Percentiles rank a stretch among this genome's conserved stretches.
Conservation (phyloP, 176 grass and related monocot species). For the Avena eriantha region DNA sequence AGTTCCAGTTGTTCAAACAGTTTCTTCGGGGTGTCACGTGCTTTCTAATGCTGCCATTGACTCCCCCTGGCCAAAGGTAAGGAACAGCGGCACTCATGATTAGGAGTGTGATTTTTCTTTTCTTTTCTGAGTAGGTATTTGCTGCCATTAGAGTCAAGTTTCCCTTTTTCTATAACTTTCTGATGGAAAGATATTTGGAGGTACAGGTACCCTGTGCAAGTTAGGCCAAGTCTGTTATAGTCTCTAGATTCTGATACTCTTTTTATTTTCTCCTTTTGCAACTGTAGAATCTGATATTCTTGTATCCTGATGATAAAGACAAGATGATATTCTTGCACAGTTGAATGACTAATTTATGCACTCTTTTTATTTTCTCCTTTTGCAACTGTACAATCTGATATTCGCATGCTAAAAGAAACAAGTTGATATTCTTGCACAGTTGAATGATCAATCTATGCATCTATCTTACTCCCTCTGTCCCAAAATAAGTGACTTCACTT, state of each 20-base stretch:
- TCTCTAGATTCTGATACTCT: background rate
- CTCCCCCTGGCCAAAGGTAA: conserved; percentile 93
- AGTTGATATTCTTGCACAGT: background rate
- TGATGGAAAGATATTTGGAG: background rate
- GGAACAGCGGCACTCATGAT: background rate
- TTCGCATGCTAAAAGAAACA: background rate
- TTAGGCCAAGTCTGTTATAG: background rate
- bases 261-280: too few species aligned
- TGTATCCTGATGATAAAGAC: background rate
- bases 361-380: too few species aligned
- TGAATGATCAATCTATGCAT: background rate
- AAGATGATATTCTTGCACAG: background rate
- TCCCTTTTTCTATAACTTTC: background rate
- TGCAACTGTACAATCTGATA: background rate
- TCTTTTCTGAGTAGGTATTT: background rate
- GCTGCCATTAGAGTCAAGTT: background rate
- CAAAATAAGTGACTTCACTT: too few species aligned
- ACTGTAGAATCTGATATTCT: background rate
- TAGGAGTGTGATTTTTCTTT: conserved; percentile 9
- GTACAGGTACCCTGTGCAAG: background rate
- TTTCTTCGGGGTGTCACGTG: conserved; percentile 81
- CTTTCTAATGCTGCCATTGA: conserved; percentile 86
- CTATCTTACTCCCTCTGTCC: too few species aligned
- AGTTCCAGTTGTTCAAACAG: conserved; percentile 60
- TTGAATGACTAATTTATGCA: background rate